phyloP scores from a whole-genome alignment of 2,329 filamentous ascomycete species.

The Plenodomus lindquistii region DNA sequence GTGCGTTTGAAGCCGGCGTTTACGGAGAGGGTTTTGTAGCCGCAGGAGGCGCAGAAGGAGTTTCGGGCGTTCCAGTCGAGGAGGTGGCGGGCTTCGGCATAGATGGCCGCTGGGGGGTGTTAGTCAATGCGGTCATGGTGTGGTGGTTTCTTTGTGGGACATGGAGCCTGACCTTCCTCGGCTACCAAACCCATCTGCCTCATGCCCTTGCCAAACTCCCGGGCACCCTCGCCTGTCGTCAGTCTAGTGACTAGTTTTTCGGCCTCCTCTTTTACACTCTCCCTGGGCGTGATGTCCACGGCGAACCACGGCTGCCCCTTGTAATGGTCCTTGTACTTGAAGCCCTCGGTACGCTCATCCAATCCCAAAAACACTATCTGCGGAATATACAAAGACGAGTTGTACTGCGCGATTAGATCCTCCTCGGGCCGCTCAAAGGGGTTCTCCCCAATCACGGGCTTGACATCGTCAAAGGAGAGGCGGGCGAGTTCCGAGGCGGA shows the following conservation, averaged over 20 bases:
- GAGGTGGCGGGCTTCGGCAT: constrained; percentile 83
- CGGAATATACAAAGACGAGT: constrained; percentile 69
- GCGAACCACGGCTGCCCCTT: constrained; percentile 85
- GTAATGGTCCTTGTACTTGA: constrained; percentile 70
- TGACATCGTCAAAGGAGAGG: constrained; percentile 69
- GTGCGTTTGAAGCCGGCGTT: constrained; percentile 80
- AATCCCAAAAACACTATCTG: constrained; percentile 84
- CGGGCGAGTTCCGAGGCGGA: constrained; percentile 67
- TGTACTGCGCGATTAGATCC: constrained; percentile 71
- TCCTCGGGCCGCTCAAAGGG: constrained; percentile 74
- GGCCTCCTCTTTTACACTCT: constrained; percentile 64
- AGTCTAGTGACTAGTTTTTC: constrained; percentile 62
- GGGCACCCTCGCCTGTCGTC: constrained; percentile 60
- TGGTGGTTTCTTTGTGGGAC: neutral
- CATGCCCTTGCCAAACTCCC: constrained; percentile 69
- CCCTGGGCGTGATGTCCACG: constrained; percentile 79
- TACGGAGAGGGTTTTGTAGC: constrained; percentile 76
- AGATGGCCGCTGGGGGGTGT: constrained; percentile 73
- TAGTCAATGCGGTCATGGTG: neutral
- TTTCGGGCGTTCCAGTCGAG: constrained; percentile 95
- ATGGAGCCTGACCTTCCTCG: constrained; percentile 58
- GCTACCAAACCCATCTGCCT: constrained; percentile 64
- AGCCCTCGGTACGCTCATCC: constrained; percentile 65
- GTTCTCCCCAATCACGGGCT: constrained; percentile 69
- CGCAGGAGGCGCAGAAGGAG: constrained; percentile 89